Evolutionary conservation across 2,329 filamentous ascomycete genomes (phyloP).

Genomic region (Geosmithia flava): DNA sequence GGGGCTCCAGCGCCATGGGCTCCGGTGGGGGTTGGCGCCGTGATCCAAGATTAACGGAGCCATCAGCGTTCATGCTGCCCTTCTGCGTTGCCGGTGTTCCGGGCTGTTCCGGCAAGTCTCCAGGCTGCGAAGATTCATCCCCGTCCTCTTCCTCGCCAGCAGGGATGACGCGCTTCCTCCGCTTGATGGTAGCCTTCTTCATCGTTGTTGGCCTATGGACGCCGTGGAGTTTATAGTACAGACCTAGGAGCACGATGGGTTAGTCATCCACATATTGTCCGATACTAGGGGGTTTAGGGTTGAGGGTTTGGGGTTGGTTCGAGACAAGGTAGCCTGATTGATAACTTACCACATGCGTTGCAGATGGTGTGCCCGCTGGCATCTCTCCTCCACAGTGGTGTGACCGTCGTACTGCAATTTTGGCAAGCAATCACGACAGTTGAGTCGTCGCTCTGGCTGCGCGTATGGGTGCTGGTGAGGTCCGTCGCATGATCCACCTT

Average conservation of each 20-base stretch:
- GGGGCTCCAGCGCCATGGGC: conserved; percentile 32
- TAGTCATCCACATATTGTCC: neutral
- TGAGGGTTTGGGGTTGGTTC: no score
- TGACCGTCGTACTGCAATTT: conserved; percentile 94
- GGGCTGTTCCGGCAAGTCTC: conserved; percentile 22
- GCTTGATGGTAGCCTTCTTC: conserved; percentile 97
- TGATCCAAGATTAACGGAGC: conserved; percentile 50
- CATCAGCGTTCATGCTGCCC: conserved; percentile 49
- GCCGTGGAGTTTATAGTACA: conserved; percentile 95
- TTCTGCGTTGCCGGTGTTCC: conserved; percentile 21
- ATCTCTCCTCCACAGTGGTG: conserved; percentile 88
- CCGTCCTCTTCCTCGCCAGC: conserved; percentile 44
- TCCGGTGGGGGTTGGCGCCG: conserved; percentile 31
- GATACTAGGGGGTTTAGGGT: neutral
- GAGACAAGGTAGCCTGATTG: no score
- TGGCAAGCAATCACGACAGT: conserved; percentile 73
- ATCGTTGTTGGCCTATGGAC: conserved; percentile 91
- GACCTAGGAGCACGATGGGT: conserved; percentile 35
- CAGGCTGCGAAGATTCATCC: conserved; percentile 35
- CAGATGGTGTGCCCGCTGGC: conserved; percentile 94
- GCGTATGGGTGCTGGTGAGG: conserved; percentile 6
- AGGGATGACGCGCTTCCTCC: conserved; percentile 86
- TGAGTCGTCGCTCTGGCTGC: conserved; percentile 15
- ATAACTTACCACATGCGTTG: conserved; percentile 81
- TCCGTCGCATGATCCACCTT: conserved; percentile 18